Evolutionary conservation across 306 rosid genomes (phyloP), one percentile per base, ranked within the genome.

Genomic region (Vachellia pachyceras): DNA sequence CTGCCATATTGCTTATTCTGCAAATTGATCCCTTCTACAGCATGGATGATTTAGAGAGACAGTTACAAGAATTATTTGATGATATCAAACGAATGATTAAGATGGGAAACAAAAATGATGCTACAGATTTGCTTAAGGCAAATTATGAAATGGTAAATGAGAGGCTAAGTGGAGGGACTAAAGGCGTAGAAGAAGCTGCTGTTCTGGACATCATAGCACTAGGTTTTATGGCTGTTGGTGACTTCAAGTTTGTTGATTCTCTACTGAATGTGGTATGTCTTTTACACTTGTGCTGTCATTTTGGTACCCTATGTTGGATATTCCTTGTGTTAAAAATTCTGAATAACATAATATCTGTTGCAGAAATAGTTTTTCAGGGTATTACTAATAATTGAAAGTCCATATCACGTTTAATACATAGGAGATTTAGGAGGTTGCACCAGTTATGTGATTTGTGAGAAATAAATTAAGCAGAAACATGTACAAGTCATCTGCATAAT

Each of bases 161-260:
- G 80, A 87, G 82, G 81, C 77, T 95, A 80, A 77, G 86, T 84
- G 88, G 79, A 4, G 97, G 96, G 50, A 17, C 78, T 58, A 86
- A 84, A 83, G 96, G 98, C 80, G 85, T 95, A 78, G 94, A 90
- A 83, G 91, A 93, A 88, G 98, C 97, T 83, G 94, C 98, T 70
- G 75, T 84, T 23, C 78, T 95, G 81, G 99, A 93, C 60, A 50
- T 91, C 54, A 73, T 91, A 70, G 96, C 99, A 54, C 76, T 91
- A 25, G 98, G 99, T 69, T 95, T 87, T 68, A 72, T 91, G 85
- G 97, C 92, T 68, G 90, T 91, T 82, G 98, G 97, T 1, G 96
- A 93, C 85, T 82, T 87, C 10, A 87, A 91, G 57, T 58, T 72
- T 78, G 98, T 90, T 39, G 87, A 42, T 76, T 84, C 90, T 50